Base-by-base conservation (phyloP, 441 rosid species). In the Aquilaria agallochum region DNA sequence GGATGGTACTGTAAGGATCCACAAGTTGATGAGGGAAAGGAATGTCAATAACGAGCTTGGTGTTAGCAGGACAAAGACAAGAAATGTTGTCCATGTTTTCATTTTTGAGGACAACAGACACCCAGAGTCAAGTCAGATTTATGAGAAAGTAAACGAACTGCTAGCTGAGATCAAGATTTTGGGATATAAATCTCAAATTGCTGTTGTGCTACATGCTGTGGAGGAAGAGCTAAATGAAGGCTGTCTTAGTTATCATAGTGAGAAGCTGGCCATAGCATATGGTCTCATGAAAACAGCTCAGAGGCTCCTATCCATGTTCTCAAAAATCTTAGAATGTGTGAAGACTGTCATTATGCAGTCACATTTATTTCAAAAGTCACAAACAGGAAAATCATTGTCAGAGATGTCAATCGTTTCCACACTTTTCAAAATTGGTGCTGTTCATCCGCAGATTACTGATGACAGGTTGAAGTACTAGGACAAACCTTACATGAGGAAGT, bases 11-110 rank as follows among this genome's bases (percentile, higher is more conserved):
- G 80, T 72, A 4, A 70, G 62, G 67, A 76, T 88, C 31, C 78
- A 91, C 50, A 79, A 81, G 67, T 52, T 83, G 72, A 88, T 88
- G 97, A 81, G 72, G 64, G 79, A 78, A 3, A 83, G 76, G 56
- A 73, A 72, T 8, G 74, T 93, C 66, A 93, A 88, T 78, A 93
- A 93, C 62, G 97, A 90, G 73, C 96, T 95, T 32, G 97, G 98
- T 20, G 84, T 78, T 55, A 90, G 97, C 78, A 90, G 97, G 97
- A 82, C 85, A 60, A 87, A 86, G 58, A 75, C 85, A 57, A 73
- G 68, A 58, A 81, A 78, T 53, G 48, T 45, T 31, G 78, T 81
- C 42, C 87, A 83, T 65, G 72, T 90, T 52, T 93, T 93, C 70
- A 83, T 81, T 59, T 78, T 88, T 0, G 93, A 82, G 47, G 91